Evolutionary conservation across 176 grass and related monocot genomes (phyloP), one percentile per base, ranked within the genome.

Genomic region (Aechmea fasciata): DNA sequence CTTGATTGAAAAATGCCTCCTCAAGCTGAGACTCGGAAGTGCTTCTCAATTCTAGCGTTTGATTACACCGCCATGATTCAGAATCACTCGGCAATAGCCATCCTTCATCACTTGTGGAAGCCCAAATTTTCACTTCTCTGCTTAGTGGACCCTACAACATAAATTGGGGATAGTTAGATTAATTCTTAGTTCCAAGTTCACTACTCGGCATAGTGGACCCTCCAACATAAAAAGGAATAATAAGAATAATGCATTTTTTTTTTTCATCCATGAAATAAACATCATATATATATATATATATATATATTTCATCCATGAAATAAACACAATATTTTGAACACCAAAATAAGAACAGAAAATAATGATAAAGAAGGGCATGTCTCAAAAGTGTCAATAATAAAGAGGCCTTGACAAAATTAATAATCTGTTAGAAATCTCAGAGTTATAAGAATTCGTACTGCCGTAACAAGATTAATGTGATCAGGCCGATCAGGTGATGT

Each of bases 1-100:
- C 81, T 90, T 97, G 93, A 79, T 97, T 97, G 77, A 97, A 97
- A 81, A 97, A 97, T 72, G 84, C 93, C 67, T 92, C 93, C 68
- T 92, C 93, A 24, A 47, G 24, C 72, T 68, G 83, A 65, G 69
- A 50, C 71, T 90, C 93, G 51, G 79, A 72, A 71, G 89, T 90
- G 73, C 89, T 97, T 65, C 80, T 85, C 22, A 97, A 81, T 52
- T 97, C 84, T 63, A 97, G 75, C 0, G 82, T 83, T 69, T 97
- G 89, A 48, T 79, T 92, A 78, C 89, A 92, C 48, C 82, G 83
- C 93, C 93, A 97, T 67, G 76, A 76, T 83, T 97, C 93, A 3
- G 82, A 73, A 8, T 97, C 89, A 73, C 79, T 85, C 11, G 74
- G 74, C 73, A 92, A 87, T 52, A 97, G 76, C 89, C 86, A 92